A percentile compares a stretch with the other conserved stretches of the same genome.
Evolutionary conservation across 78 protist species (phyloP).

Genomic region (Salpingoeca rosetta): DNA sequence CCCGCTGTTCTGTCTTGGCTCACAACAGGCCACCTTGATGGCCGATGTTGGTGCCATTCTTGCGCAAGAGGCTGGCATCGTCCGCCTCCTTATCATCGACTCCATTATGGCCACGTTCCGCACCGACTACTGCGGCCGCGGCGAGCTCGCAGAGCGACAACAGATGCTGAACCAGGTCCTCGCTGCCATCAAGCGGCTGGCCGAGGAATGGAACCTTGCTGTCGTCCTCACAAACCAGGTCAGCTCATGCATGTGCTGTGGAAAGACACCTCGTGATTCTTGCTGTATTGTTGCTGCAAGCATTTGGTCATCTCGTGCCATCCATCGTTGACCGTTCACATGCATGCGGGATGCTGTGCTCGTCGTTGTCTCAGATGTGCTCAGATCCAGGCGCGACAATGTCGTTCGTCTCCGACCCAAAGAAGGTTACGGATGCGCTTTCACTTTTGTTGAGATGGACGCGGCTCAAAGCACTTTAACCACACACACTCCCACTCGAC

Average conservation of each 20-base stretch:
- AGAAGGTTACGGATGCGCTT: no score
- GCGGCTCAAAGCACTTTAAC: neutral
- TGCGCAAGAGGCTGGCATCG: constrained; percentile 26
- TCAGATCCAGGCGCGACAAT: constrained; percentile 72
- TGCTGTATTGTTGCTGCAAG: neutral
- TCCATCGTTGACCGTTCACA: neutral
- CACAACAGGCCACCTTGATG: no score
- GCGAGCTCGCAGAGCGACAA: constrained; percentile 89
- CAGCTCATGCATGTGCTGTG: neutral
- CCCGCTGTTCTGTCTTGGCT: no score
- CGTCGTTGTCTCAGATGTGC: no score
- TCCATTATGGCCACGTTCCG: constrained; percentile 92
- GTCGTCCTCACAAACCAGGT: constrained; percentile 98
- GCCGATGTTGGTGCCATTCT: constrained; percentile 47
- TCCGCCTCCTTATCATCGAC: constrained; percentile 77
- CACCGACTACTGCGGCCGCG: constrained; percentile 95
- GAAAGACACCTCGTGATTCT: neutral
- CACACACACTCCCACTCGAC: neutral
- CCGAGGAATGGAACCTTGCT: constrained; percentile 96
- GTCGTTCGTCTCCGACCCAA: constrained; percentile 63
- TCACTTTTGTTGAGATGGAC: constrained; percentile 5
- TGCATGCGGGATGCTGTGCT: no score
- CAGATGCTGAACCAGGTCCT: constrained; percentile 87
- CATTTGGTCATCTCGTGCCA: neutral
- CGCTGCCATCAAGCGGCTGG: constrained; percentile 75